These are phyloP conservation scores for Castanea sativa DNA, from an alignment of 306 rosid species.

Conservation along the genomic window DNA sequence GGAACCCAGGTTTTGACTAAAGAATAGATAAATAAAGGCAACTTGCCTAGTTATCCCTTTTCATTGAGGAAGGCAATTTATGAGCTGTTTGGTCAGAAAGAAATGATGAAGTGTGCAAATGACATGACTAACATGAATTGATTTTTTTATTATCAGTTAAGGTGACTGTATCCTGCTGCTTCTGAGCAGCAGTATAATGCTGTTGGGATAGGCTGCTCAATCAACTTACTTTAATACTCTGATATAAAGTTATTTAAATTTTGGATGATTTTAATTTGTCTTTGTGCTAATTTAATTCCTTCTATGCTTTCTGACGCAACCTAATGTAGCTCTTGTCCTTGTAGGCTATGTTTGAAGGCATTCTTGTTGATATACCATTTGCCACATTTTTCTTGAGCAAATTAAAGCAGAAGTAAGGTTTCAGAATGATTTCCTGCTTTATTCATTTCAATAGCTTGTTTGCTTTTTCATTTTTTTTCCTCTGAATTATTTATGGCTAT, in stretches of 20 bases:
- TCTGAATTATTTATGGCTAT: neutral
- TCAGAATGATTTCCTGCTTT: neutral
- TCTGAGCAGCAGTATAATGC: neutral
- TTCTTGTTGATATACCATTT: conserved; percentile 95
- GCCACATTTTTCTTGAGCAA: conserved; percentile 98
- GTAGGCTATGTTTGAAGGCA: conserved; percentile 99
- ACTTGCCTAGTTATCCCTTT: too few relatives aligned
- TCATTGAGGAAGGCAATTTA: too few relatives aligned
- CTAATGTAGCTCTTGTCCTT: conserved; percentile 15
- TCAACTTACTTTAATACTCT: neutral
- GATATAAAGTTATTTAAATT: neutral
- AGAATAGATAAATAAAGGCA: too few relatives aligned
- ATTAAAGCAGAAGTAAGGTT: conserved; percentile 89
- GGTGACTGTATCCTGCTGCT: neutral
- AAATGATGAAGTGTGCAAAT: neutral
- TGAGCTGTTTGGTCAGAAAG: too few relatives aligned
- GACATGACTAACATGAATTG: neutral
- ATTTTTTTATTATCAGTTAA: neutral
- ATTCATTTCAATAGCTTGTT: conserved; percentile 1
- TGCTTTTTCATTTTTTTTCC: neutral
- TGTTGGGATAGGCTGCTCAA: neutral
- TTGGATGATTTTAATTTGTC: neutral
- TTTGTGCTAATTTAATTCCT: neutral
- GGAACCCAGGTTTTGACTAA: neutral
- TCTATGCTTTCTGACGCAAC: neutral